These are phyloP conservation scores for Spiraea crenata DNA, from an alignment of 331 rosid genomes.

Conservation along the genomic window DNA sequence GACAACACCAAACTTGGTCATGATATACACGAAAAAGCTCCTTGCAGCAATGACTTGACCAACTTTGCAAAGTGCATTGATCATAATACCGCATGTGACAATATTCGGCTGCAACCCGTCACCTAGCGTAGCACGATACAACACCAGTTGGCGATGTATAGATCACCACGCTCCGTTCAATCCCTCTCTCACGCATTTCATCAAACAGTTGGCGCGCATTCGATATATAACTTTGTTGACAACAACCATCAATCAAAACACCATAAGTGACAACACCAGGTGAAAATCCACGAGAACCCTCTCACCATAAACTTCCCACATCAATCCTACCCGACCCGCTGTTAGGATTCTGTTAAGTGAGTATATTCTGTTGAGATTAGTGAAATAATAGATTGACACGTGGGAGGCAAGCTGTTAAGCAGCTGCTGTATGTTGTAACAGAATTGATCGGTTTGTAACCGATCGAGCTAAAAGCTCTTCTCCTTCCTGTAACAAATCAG, in stretches of 20 bases:
- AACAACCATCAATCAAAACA: slow-evolving; percentile 45
- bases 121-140: slow-evolving; percentile 40
- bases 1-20: slow-evolving; percentile 56
- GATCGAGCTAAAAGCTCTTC: no score
- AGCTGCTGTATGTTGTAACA: no score
- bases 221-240: slow-evolving; percentile 33
- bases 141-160: slow-evolving; percentile 48
- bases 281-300: slow-evolving; percentile 43
- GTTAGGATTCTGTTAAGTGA: no score
- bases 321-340: slow-evolving; percentile 28
- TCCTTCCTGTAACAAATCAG: no score
- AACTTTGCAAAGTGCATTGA: slow-evolving; percentile 16
- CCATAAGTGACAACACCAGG: slow-evolving; percentile 59
- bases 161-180: slow-evolving; percentile 33
- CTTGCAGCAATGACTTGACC: slow-evolving; percentile 44
- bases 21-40: slow-evolving; percentile 30
- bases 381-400: no score
- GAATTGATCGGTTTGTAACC: no score
- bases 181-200: no score
- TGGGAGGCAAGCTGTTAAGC: no score
- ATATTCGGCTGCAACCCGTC: slow-evolving; percentile 16
- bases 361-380: no score
- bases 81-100: no score
- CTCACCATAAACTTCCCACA: slow-evolving; percentile 43
- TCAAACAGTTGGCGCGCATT: slow-evolving; percentile 31